Conservation (phyloP, 2,329 filamentous ascomycete genomes). For the Pleoardoris graminearum region DNA sequence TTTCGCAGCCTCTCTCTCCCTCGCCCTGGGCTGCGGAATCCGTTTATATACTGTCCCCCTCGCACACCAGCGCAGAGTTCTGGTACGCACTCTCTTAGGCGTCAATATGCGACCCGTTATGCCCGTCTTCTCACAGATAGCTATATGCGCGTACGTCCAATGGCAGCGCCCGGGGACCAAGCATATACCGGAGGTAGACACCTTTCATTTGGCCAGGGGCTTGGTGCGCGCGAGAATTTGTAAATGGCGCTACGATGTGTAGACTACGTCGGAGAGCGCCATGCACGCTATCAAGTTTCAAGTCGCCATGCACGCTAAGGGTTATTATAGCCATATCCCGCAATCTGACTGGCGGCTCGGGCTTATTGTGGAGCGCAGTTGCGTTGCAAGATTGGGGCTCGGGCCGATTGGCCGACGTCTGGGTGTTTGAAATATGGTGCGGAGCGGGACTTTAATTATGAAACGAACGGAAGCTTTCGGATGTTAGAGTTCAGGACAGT, state of each 20-base stretch:
- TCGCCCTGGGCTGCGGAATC: no score
- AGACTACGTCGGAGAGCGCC: no score
- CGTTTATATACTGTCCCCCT: no score
- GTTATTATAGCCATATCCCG: not conserved
- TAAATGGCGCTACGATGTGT: no score
- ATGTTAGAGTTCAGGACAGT: no score
- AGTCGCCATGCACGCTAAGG: not conserved
- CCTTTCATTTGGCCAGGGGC: constrained; percentile 20
- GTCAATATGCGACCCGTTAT: constrained; percentile 15
- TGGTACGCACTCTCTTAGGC: constrained; percentile 10
- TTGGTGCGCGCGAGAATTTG: constrained; percentile 20
- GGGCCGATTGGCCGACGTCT: not conserved
- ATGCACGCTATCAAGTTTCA: no score
- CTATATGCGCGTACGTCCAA: no score
- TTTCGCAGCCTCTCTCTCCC: no score
- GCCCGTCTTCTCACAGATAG: no score
- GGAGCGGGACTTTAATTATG: not conserved
- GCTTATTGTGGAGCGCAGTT: constrained; percentile 3
- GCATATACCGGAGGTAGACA: no score
- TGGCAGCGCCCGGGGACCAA: no score
- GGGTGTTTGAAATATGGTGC: not conserved
- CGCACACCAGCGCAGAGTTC: no score
- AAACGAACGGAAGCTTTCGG: not conserved
- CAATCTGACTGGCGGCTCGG: constrained; percentile 4
- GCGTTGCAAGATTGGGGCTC: not conserved